Conservation (phyloP, 1,139 yeast species). For the Arxiozyma slooffiae region DNA sequence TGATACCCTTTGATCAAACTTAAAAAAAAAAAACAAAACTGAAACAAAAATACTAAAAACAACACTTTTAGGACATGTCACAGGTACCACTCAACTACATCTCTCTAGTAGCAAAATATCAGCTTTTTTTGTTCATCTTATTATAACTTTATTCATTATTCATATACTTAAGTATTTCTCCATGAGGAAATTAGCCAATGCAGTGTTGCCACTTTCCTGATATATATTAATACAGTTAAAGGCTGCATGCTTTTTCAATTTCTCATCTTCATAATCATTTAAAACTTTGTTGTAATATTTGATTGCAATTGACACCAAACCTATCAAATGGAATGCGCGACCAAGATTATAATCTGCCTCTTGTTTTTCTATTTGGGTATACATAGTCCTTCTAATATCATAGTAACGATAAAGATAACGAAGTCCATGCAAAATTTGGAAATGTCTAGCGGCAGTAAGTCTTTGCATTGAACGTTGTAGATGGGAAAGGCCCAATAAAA, state of each 20-base stretch:
- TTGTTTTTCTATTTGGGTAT: slow-evolving; percentile 45
- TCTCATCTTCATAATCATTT: slow-evolving; percentile 37
- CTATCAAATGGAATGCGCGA: slow-evolving; percentile 73
- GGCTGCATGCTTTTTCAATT: slow-evolving; percentile 69
- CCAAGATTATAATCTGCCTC: slow-evolving; percentile 82
- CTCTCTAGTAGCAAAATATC: neutral
- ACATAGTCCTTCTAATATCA: slow-evolving; percentile 33
- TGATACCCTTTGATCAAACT: neutral
- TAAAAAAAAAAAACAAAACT: too few species aligned
- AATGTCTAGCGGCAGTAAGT: slow-evolving; percentile 72
- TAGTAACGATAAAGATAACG: slow-evolving; percentile 67
- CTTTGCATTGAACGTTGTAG: slow-evolving; percentile 92
- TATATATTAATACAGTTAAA: slow-evolving; percentile 72
- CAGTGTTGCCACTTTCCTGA: slow-evolving; percentile 61
- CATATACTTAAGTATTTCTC: slow-evolving; percentile 43
- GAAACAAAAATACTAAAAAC: neutral
- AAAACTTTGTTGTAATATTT: slow-evolving; percentile 63
- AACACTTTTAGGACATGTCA: neutral
- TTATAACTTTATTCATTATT: too few species aligned
- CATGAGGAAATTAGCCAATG: slow-evolving; percentile 52
- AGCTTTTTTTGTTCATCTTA: neutral
- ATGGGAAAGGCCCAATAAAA: slow-evolving; percentile 69
- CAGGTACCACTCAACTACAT: neutral
- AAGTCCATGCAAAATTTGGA: slow-evolving; percentile 79
- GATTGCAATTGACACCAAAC: slow-evolving; percentile 63